Evolutionary conservation across 2,329 filamentous ascomycete species (phyloP), one percentile per base, ranked within the genome.

Genomic region (Colletotrichum euphorbiae): DNA sequence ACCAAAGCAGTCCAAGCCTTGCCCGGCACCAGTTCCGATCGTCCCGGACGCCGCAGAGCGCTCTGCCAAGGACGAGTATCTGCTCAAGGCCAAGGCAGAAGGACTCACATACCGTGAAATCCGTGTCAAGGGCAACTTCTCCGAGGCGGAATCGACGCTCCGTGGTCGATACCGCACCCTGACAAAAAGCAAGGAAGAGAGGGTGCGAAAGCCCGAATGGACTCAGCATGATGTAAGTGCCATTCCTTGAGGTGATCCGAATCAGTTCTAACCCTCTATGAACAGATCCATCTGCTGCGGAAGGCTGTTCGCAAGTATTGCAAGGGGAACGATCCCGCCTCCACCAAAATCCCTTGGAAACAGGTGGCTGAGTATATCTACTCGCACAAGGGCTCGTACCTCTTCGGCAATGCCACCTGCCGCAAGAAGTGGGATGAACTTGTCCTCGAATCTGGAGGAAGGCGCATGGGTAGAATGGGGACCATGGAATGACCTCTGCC

Each of bases 71-170:
- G 83, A 88, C 72, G 75, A 81, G 3, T 84, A 83, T 46, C 80
- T 92, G 1, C 75, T 91, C 15, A 74, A 81, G n/a, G 80, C 83
- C 24, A 89, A 88, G 75, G 73, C 76, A 7, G 76, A 80, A 1
- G 90, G 90, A 3, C 80, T 87, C 79, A 88, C 89, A 0, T 93
- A 93, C 78, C 85, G 84, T 61, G 83, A 91, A 67, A 93, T 93
- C 73, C 85, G 85, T 42, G 72, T 75, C 6, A 73, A 79, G 17
- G 87, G 89, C 13, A 78, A 81, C 1, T 90, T 90, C 70, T 77
- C 75, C 0, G 89, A 92, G 72, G 89, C 90, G 1, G 91, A 93
- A 77, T 91, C 90, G 11, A 94, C 92, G 0, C 81, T 94, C 42
- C 85, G 92, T 13, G 92, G 92, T 0, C 85, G 91, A 0, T 89